Percentiles rank a stretch among this genome's conserved stretches.
These are phyloP conservation scores for Cyberlindnera maritima DNA, from an alignment of 805 yeast genomes.

Conservation along the genomic window DNA sequence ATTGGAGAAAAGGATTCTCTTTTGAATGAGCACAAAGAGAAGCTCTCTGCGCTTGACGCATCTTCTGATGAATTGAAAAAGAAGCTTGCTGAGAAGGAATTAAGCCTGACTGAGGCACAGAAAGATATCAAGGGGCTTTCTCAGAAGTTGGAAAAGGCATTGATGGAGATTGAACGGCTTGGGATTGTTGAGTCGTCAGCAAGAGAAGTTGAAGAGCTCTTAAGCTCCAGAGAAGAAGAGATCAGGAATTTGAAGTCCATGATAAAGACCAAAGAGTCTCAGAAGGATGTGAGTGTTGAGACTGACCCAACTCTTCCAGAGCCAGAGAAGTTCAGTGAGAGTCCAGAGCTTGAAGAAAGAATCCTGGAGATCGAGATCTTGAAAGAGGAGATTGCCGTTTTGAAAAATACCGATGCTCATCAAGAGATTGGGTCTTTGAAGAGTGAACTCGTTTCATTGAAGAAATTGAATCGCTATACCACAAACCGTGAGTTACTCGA, in stretches of 20 bases:
- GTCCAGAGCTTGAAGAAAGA: slow-evolving; percentile 23
- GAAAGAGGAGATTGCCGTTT: slow-evolving; percentile 21
- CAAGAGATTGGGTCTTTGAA: slow-evolving; percentile 9
- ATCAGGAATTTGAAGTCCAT: background rate
- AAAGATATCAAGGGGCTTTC: slow-evolving; percentile 15
- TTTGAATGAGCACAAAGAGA: slow-evolving; percentile 4
- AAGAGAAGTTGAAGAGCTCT: background rate
- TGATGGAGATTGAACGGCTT: slow-evolving; percentile 21
- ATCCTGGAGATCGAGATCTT: slow-evolving; percentile 24
- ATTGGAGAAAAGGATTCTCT: slow-evolving; percentile 6
- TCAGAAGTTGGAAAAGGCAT: slow-evolving; percentile 27
- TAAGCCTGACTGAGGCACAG: background rate
- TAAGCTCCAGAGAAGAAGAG: slow-evolving; percentile 6
- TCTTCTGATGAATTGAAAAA: background rate
- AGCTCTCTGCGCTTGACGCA: background rate
- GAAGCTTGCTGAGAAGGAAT: slow-evolving; percentile 2
- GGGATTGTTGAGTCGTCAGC: background rate
- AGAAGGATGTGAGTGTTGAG: background rate
- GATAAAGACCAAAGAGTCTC: slow-evolving; percentile 2
- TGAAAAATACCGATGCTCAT: slow-evolving; percentile 13
- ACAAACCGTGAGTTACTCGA: slow-evolving; percentile 27
- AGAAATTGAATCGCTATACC: slow-evolving; percentile 14
- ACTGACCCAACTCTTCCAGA: background rate
- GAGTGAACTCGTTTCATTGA: slow-evolving; percentile 8
- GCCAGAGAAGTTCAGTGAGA: slow-evolving; percentile 12